Conservation (phyloP, 495 filamentous ascomycete species). For the Gamarada debralockiae region DNA sequence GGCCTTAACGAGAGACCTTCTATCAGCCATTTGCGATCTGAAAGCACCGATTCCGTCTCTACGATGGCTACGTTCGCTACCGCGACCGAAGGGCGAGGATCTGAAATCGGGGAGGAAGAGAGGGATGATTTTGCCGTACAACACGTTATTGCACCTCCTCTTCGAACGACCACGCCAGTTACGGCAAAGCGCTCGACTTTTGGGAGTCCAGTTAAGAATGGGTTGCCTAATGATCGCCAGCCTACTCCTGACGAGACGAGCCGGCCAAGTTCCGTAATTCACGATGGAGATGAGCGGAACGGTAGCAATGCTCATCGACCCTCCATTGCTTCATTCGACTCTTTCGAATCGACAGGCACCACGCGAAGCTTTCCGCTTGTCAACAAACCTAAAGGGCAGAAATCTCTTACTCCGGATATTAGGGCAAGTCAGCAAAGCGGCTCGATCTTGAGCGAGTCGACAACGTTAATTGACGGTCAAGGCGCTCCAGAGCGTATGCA, state of each 20-base stretch:
- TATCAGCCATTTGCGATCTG: conserved; percentile 42
- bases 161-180: conserved; percentile 34
- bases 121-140: conserved; percentile 25
- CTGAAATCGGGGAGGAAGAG: conserved; percentile 37
- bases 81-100: conserved; percentile 58
- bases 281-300: too few relatives aligned
- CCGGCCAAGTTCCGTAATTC: too few relatives aligned
- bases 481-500: conserved; percentile 17
- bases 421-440: conserved; percentile 36
- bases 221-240: conserved; percentile 18
- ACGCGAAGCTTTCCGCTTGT: conserved; percentile 50
- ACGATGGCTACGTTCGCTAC: conserved; percentile 82
- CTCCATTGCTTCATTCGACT: conserved; percentile 43
- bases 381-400: conserved; percentile 39
- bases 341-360: conserved; percentile 32
- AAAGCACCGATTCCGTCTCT: conserved; percentile 66
- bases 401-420: conserved; percentile 23
- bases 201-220: conserved; percentile 15
- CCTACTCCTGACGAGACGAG: conserved; percentile 14
- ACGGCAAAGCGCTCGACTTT: conserved; percentile 23
- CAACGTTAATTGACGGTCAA: conserved; percentile 23
- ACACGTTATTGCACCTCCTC: conserved; percentile 31
- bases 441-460: conserved; percentile 33
- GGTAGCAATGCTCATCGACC: conserved; percentile 32
- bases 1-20: conserved; percentile 7